A percentile compares a stretch with the other conserved stretches of the same genome.
These are phyloP conservation scores for Colletotrichum euphorbiae DNA, from an alignment of 2,329 filamentous ascomycete species.

Conservation along the genomic window DNA sequence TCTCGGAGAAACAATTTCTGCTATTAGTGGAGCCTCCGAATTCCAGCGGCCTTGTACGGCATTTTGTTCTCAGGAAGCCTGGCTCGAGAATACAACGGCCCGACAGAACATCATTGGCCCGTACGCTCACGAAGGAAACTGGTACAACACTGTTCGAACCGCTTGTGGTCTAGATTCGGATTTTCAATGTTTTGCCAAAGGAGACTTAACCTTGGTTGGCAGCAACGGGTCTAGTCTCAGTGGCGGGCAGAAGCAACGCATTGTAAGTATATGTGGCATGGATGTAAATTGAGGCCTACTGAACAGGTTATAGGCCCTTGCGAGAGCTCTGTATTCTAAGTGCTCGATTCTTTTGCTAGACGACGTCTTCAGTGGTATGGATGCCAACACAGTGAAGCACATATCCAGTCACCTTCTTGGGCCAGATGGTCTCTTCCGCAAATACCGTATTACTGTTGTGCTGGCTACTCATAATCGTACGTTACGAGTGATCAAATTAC, in stretches of 20 bases:
- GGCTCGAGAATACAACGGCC: slow-evolving; percentile 28
- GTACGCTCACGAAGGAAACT: slow-evolving; percentile 3
- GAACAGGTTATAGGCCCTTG: slow-evolving; percentile 1
- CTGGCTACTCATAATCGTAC: slow-evolving; percentile 26
- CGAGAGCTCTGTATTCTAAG: slow-evolving; percentile 9
- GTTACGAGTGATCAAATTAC: background rate
- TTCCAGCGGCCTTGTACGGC: too few species aligned
- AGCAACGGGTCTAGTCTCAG: slow-evolving; percentile 20
- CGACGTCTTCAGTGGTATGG: slow-evolving; percentile 22
- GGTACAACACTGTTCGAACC: slow-evolving; percentile 16
- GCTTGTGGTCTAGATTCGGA: slow-evolving; percentile 20
- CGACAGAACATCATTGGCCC: slow-evolving; percentile 26
- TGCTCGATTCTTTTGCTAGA: slow-evolving; percentile 5
- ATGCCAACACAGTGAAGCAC: background rate
- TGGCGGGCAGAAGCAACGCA: slow-evolving; percentile 26
- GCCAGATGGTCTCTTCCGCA: background rate
- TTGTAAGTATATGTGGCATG: background rate
- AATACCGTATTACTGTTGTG: background rate
- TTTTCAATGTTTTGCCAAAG: background rate
- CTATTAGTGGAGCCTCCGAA: background rate
- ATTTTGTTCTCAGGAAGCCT: slow-evolving; percentile 29
- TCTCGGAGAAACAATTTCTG: slow-evolving; percentile 8
- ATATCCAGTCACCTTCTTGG: slow-evolving; percentile 12
- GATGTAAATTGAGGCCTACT: background rate
- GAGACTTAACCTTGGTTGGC: slow-evolving; percentile 13